phyloP scores from a whole-genome alignment of 2,329 filamentous ascomycete genomes.

The Neonectria faginata region DNA sequence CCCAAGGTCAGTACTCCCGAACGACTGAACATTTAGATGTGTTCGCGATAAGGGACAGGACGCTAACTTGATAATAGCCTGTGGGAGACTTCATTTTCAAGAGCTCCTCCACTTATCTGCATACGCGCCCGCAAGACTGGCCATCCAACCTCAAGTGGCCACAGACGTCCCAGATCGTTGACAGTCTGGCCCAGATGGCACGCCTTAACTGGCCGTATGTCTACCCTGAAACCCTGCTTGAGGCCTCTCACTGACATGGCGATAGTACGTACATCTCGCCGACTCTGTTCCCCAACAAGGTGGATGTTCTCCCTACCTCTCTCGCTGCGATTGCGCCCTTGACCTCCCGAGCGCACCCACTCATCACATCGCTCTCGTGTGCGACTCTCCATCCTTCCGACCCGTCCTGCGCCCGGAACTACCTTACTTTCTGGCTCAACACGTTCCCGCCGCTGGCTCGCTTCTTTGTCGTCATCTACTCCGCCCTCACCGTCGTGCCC shows the following conservation, averaged over 20 bases:
- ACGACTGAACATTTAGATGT: not conserved
- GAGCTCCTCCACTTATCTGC: conserved; percentile 83
- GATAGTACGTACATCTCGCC: conserved; percentile 81
- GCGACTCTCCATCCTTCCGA: conserved; percentile 89
- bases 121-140: conserved; percentile 75
- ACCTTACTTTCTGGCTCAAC: conserved; percentile 86
- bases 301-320: conserved; percentile 71
- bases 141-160: conserved; percentile 80
- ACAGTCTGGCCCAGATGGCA: conserved; percentile 85
- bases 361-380: conserved; percentile 87
- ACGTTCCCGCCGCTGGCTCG: conserved; percentile 84
- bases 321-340: conserved; percentile 80
- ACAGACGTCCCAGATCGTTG: conserved; percentile 77
- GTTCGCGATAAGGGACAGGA: not conserved
- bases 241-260: conserved; percentile 17
- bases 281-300: conserved; percentile 82
- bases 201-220: conserved; percentile 84
- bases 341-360: conserved; percentile 85
- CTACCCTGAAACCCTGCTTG: not conserved
- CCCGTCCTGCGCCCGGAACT: conserved; percentile 88
- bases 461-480: conserved; percentile 81
- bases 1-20: conserved; percentile 62
- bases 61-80: conserved; percentile 38
- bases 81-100: conserved; percentile 70
- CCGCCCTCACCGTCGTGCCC: conserved; percentile 74